Conservation (phyloP, 495 filamentous ascomycete species). For the Cudoniella acicularis region DNA sequence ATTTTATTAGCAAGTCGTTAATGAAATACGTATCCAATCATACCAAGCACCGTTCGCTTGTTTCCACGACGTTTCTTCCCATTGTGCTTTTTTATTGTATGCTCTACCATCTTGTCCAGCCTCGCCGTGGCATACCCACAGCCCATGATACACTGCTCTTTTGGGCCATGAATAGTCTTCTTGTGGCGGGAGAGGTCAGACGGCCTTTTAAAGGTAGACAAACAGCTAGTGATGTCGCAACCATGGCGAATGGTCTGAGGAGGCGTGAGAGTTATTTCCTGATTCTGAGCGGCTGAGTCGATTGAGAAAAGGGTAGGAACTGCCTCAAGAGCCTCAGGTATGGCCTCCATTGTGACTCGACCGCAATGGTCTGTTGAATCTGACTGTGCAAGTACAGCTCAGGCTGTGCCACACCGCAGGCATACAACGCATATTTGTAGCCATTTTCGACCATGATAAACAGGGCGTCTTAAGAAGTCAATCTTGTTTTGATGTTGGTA, state of each 20-base stretch:
- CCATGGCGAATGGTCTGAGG: neutral
- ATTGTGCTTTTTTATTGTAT: too few species aligned
- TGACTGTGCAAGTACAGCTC: neutral
- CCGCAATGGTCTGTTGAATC: too few species aligned
- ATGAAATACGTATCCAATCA: too few species aligned
- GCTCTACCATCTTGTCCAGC: too few species aligned
- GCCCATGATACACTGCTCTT: neutral
- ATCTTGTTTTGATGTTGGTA: neutral
- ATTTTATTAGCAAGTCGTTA: too few species aligned
- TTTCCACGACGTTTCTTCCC: too few species aligned
- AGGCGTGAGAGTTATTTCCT: neutral
- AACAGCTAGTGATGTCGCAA: neutral
- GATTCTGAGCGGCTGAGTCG: too few species aligned
- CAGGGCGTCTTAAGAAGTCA: too few species aligned
- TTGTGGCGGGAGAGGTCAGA: neutral
- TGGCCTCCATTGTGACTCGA: neutral
- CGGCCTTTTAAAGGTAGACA: neutral
- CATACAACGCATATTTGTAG: neutral
- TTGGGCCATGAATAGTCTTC: neutral
- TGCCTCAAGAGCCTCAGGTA: too few species aligned
- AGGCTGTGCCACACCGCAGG: neutral
- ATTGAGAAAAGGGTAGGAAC: too few species aligned
- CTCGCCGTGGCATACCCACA: too few species aligned
- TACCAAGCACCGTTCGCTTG: too few species aligned
- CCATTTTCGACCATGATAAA: neutral